These are phyloP conservation scores for Leccinum arenicola DNA, from an alignment of 768 basidiomycete species.

Conservation along the genomic window DNA sequence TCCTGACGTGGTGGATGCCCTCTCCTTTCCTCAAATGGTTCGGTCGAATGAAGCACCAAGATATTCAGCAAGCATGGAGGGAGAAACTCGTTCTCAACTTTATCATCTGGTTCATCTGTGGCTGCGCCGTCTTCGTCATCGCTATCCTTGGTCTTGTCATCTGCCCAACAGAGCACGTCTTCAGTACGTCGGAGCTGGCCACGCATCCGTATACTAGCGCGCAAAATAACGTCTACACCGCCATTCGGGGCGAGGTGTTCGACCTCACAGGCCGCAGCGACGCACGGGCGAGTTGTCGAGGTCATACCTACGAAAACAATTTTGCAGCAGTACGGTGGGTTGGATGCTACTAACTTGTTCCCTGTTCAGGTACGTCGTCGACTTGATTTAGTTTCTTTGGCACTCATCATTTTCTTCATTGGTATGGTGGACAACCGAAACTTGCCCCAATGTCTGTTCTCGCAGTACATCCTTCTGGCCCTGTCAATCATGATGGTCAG, in stretches of 20 bases:
- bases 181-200: conserved; percentile 71
- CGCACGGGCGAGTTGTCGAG: conserved; percentile 64
- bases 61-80: conserved; percentile 94
- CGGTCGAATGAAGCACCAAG: conserved; percentile 92
- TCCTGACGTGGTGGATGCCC: conserved; percentile 36
- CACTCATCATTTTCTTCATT: conserved; percentile 57
- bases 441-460: conserved; percentile 88
- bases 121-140: conserved; percentile 88
- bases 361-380: conserved; percentile 76
- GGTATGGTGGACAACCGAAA: conserved; percentile 92
- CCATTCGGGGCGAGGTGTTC: conserved; percentile 94
- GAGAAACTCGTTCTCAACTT: conserved; percentile 95
- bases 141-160: conserved; percentile 83
- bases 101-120: conserved; percentile 93
- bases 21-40: conserved; percentile 61
- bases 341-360: conserved; percentile 73
- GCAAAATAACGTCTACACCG: conserved; percentile 75
- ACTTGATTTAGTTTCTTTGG: neutral
- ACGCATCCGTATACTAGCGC: conserved; percentile 60
- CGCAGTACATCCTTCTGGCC: conserved; percentile 86
- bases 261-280: conserved; percentile 69
- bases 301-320: conserved; percentile 76
- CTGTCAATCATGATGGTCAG: conserved; percentile 90
- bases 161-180: conserved; percentile 94
- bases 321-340: conserved; percentile 81